phyloP scores from a whole-genome alignment of 768 basidiomycete genomes.

The Mycena indigotica region DNA sequence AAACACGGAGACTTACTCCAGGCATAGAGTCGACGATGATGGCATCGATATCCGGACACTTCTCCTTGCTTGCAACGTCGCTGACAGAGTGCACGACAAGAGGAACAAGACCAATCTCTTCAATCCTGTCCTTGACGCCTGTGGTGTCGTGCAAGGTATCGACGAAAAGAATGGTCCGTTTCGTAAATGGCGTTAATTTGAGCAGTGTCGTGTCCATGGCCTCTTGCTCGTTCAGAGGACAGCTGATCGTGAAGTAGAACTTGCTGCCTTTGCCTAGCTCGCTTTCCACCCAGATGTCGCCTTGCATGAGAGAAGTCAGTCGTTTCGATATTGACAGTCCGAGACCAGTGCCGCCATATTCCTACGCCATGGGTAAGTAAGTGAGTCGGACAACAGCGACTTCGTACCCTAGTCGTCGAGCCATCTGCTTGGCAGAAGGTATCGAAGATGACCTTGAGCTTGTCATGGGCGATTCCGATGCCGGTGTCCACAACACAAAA shows the following conservation, averaged over 20 bases:
- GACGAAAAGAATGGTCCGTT: conserved; percentile 88
- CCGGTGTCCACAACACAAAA: conserved; percentile 98
- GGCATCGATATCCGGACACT: conserved; percentile 88
- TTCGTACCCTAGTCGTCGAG: conserved; percentile 85
- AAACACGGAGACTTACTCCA: conserved; percentile 60
- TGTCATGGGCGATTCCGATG: conserved; percentile 98
- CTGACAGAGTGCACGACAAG: conserved; percentile 74
- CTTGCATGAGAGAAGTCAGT: conserved; percentile 95
- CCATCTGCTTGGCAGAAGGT: conserved; percentile 99
- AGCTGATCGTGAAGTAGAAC: conserved; percentile 96
- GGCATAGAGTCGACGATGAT: conserved; percentile 90
- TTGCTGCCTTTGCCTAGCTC: conserved; percentile 90
- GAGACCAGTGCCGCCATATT: conserved; percentile 96
- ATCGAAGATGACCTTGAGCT: conserved; percentile 97
- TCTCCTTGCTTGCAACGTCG: conserved; percentile 82
- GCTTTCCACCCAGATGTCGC: conserved; percentile 99
- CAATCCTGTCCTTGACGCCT: conserved; percentile 74
- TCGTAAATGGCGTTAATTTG: conserved; percentile 86
- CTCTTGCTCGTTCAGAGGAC: conserved; percentile 69
- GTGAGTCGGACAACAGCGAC: no score
- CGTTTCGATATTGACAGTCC: conserved; percentile 98
- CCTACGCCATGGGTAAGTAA: conserved; percentile 58
- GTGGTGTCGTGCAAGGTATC: conserved; percentile 81
- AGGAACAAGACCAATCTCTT: conserved; percentile 77
- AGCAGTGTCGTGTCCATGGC: conserved; percentile 70